Percentiles rank a stretch among this genome's conserved stretches.
phyloP scores from a whole-genome alignment of 805 yeast genomes.

The Blastobotrys attinorum region DNA sequence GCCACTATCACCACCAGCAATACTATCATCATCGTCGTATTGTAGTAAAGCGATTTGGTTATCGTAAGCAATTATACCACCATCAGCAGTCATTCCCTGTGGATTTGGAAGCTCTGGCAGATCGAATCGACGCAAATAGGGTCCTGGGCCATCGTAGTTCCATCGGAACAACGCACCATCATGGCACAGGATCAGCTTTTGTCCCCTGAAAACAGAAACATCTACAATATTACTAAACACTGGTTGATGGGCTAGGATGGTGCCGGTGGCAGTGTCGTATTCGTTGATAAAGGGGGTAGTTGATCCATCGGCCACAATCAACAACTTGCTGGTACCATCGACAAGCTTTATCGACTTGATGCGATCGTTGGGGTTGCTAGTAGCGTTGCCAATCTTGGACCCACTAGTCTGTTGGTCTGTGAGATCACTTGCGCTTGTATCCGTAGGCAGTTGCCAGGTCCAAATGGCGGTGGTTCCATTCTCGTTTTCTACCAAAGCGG shows the following conservation, averaged over 20 bases:
- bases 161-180: neutral
- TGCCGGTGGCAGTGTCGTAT: neutral
- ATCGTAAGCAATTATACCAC: neutral
- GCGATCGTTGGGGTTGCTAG: neutral
- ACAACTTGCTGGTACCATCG: neutral
- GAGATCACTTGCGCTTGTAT: neutral
- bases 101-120: neutral
- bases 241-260: neutral
- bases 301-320: neutral
- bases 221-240: neutral
- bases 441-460: slow-evolving; percentile 1
- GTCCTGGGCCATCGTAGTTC: neutral
- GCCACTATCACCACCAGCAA: neutral
- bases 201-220: neutral
- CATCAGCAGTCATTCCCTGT: neutral
- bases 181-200: neutral
- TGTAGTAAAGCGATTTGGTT: neutral
- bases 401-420: neutral
- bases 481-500: slow-evolving; percentile 5
- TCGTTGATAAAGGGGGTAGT: neutral
- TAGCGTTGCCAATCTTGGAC: neutral
- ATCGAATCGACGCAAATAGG: neutral
- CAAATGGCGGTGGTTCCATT: neutral
- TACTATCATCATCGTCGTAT: neutral
- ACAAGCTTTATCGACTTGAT: neutral